A percentile compares a stretch with the other conserved stretches of the same genome.
Conservation (phyloP, 352 stramenopile species). For the Globisporangium orthogonon region DNA sequence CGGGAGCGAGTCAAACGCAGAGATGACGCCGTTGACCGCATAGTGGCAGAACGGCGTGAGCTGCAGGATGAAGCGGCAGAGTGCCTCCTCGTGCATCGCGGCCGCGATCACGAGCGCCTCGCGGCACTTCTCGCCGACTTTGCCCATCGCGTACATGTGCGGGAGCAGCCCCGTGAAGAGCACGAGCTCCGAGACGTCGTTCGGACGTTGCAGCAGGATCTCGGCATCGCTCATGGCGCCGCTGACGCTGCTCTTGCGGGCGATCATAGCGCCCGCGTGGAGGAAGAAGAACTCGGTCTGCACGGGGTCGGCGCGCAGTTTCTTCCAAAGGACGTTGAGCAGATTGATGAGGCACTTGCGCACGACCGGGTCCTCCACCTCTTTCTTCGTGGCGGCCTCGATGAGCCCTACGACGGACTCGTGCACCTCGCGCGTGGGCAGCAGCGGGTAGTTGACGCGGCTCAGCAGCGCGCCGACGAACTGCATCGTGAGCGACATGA, state of each 20-base stretch:
- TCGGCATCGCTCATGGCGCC: neutral
- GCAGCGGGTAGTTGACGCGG: conserved; percentile 74
- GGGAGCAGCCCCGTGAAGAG: conserved; percentile 77
- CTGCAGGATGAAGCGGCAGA: conserved; percentile 79
- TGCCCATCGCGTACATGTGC: conserved; percentile 80
- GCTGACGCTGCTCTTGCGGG: conserved; percentile 25
- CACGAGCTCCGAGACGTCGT: conserved; percentile 56
- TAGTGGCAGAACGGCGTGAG: conserved; percentile 87
- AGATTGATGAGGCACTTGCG: conserved; percentile 79
- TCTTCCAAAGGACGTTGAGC: conserved; percentile 84
- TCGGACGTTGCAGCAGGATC: too few species aligned
- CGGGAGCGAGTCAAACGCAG: conserved; percentile 68
- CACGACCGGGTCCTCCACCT: conserved; percentile 78
- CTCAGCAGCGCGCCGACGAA: conserved; percentile 78
- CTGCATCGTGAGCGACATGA: conserved; percentile 83
- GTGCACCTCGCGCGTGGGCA: conserved; percentile 77
- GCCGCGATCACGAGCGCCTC: conserved; percentile 80
- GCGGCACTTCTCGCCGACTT: conserved; percentile 77
- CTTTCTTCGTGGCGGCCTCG: conserved; percentile 65
- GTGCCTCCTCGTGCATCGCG: conserved; percentile 59
- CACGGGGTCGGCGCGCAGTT: conserved; percentile 72
- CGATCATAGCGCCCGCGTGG: conserved; percentile 52
- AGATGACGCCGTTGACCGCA: conserved; percentile 79
- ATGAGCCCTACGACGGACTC: conserved; percentile 78
- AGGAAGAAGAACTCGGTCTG: conserved; percentile 88